Evolutionary conservation across 257 asterid genomes (phyloP).

Genomic region (Prunella vulgaris): DNA sequence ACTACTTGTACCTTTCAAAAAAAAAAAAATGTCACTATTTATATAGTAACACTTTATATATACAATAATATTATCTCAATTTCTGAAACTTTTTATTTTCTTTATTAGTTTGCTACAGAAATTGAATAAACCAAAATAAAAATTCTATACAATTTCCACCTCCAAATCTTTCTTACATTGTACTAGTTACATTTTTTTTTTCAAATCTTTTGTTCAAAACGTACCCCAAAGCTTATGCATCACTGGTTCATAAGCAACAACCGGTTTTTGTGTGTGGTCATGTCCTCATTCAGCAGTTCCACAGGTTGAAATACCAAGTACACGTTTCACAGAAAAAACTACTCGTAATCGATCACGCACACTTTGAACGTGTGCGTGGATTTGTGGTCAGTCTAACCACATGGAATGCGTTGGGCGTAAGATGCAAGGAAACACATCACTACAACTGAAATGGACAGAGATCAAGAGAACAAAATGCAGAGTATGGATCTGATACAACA

Average conservation of each 20-base stretch:
- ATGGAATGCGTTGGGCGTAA: neutral
- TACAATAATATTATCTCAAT: too few relatives aligned
- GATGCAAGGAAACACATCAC: neutral
- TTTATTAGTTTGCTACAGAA: too few relatives aligned
- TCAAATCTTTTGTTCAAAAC: too few relatives aligned
- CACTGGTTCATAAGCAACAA: neutral
- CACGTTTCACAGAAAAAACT: neutral
- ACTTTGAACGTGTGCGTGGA: neutral
- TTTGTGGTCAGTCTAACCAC: neutral
- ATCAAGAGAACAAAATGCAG: slow-evolving; percentile 15
- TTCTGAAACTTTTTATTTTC: too few relatives aligned
- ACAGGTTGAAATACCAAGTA: neutral
- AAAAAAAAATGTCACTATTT: too few relatives aligned
- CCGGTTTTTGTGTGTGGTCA: neutral
- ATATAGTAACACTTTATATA: too few relatives aligned
- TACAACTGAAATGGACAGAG: neutral
- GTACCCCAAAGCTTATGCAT: neutral
- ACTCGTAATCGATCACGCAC: neutral
- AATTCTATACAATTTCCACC: too few relatives aligned
- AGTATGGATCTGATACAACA: slow-evolving; percentile 17
- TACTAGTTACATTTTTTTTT: too few relatives aligned
- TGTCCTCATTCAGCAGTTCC: neutral
- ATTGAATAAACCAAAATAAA: too few relatives aligned
- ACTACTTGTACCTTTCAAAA: too few relatives aligned
- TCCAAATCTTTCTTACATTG: too few relatives aligned